Evolutionary conservation across 805 yeast genomes (phyloP).

Genomic region (Henningerozyma blattae): DNA sequence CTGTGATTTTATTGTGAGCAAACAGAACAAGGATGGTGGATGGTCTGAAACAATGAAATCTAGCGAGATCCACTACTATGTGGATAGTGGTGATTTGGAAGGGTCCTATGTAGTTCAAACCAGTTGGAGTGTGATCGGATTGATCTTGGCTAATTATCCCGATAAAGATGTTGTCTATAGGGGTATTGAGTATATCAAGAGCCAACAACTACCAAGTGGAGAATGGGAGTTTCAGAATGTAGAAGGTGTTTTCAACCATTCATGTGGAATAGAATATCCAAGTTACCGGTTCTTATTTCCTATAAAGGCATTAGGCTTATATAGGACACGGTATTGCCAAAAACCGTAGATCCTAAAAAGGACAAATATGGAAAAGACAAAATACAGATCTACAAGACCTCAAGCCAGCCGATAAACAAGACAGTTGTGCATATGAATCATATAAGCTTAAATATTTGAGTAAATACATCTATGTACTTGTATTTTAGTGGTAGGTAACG

Average conservation of each 20-base stretch:
- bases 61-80: conserved; percentile 69
- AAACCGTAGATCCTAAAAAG: too few species aligned
- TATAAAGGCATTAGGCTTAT: conserved; percentile 85
- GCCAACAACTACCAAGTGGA: conserved; percentile 60
- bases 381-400: neutral
- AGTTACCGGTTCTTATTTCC: conserved; percentile 83
- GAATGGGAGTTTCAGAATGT: conserved; percentile 77
- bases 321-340: too few species aligned
- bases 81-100: conserved; percentile 33
- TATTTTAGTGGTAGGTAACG: too few species aligned
- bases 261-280: conserved; percentile 91
- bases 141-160: conserved; percentile 74
- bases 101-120: conserved; percentile 75
- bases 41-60: conserved; percentile 96
- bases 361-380: neutral
- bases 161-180: conserved; percentile 43
- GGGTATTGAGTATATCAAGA: conserved; percentile 54
- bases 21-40: conserved; percentile 84
- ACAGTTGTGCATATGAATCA: too few species aligned
- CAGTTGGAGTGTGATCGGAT: conserved; percentile 81
- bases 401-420: conserved; percentile 1
- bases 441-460: too few species aligned
- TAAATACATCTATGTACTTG: too few species aligned
- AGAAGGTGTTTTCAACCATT: conserved; percentile 95
- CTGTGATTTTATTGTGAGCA: conserved; percentile 68